phyloP scores from a whole-genome alignment of 805 yeast species.

The Cyberlindnera xishuangbannaensis region DNA sequence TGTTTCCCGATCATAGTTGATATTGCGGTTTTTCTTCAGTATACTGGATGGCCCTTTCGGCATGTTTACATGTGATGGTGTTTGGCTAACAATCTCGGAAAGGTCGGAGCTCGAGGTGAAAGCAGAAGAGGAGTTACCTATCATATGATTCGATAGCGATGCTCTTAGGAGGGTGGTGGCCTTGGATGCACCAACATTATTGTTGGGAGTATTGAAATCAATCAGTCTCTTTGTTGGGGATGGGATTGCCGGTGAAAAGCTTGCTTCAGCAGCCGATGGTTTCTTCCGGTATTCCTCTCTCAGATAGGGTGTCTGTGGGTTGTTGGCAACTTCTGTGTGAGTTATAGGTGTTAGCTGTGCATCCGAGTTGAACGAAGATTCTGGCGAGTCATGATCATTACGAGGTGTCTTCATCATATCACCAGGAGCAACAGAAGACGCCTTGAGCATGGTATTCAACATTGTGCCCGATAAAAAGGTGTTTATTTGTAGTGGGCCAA shows the following conservation, averaged over 20 bases:
- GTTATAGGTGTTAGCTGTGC: conserved; percentile 16
- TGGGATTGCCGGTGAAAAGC: conserved; percentile 13
- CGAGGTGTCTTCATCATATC: conserved; percentile 4
- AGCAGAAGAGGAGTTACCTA: conserved; percentile 1
- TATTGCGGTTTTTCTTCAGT: conserved; percentile 17
- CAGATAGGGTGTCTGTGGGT: conserved; percentile 23
- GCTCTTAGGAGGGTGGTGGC: conserved; percentile 3
- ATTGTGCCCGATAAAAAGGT: not conserved
- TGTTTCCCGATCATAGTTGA: conserved; percentile 18
- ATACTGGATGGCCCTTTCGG: conserved; percentile 18
- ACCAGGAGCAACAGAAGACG: not conserved
- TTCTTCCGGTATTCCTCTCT: conserved; percentile 14
- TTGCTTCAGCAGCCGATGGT: not conserved
- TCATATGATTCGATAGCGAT: conserved; percentile 6
- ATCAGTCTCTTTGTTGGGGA: conserved; percentile 12
- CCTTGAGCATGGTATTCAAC: not conserved
- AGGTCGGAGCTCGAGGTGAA: conserved; percentile 3
- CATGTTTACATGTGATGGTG: conserved; percentile 9
- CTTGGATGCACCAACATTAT: conserved; percentile 1
- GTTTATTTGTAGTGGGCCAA: conserved; percentile 13
- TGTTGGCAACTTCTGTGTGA: conserved; percentile 15
- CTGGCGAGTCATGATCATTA: conserved; percentile 3
- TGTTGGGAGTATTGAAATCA: conserved; percentile 4
- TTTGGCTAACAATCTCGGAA: conserved; percentile 2
- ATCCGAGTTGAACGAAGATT: conserved; percentile 3